These are phyloP conservation scores for Wickerhamomyces ciferrii DNA, from an alignment of 805 yeast species.

Conservation along the genomic window DNA sequence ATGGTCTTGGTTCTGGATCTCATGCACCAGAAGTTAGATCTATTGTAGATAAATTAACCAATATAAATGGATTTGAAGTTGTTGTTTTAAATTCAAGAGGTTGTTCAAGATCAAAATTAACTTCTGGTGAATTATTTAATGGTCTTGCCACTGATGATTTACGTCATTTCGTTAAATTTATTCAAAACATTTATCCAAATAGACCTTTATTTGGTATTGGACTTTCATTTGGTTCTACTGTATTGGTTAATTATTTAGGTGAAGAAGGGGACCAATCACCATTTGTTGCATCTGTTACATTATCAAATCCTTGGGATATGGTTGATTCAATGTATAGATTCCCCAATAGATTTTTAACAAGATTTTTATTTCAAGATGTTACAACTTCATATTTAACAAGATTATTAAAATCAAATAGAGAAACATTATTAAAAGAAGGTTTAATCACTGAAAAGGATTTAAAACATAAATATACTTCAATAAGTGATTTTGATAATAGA, in stretches of 20 bases:
- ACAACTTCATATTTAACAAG: constrained; percentile 36
- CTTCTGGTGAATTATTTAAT: constrained; percentile 61
- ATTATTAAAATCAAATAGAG: constrained; percentile 38
- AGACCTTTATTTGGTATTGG: constrained; percentile 66
- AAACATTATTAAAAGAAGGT: constrained; percentile 26
- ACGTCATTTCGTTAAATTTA: constrained; percentile 47
- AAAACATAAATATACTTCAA: constrained; percentile 30
- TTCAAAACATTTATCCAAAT: constrained; percentile 48
- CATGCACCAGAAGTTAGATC: constrained; percentile 70
- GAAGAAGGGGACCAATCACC: constrained; percentile 52
- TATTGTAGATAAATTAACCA: constrained; percentile 38
- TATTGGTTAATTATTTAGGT: constrained; percentile 63
- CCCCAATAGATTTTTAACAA: constrained; percentile 31
- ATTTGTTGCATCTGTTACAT: constrained; percentile 51
- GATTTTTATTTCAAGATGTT: constrained; percentile 34
- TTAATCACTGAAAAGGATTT: constrained; percentile 28
- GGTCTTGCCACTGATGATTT: constrained; percentile 70
- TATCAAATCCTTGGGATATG: constrained; percentile 75
- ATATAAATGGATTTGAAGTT: constrained; percentile 44
- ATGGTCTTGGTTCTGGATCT: constrained; percentile 79
- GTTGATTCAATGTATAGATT: constrained; percentile 45
- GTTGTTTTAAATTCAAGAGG: constrained; percentile 69
- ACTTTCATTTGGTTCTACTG: constrained; percentile 68
- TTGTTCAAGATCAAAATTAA: constrained; percentile 67
- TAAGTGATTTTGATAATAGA: constrained; percentile 54